Evolutionary conservation across 1,139 yeast species (phyloP), one percentile per base, ranked within the genome.

Genomic region (Scheffersomyces cryptocercus): DNA sequence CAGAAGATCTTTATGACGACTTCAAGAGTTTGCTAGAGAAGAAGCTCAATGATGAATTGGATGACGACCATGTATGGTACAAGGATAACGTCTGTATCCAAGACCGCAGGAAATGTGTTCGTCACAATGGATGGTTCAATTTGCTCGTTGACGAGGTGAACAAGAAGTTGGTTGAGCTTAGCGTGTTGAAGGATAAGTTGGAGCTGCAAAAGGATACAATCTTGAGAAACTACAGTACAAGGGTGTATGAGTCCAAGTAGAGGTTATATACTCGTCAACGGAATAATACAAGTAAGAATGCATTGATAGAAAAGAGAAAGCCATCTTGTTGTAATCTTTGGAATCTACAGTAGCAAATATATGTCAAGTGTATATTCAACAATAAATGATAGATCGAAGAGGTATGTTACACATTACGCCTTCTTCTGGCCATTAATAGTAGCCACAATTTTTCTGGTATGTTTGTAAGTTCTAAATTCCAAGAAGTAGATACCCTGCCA

Each of bases 401-500:
- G 12, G 32, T 8, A 29, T 29, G 15, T 31, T 20, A 13, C 5
- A 13, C 7, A 10, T 8, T 11, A 32, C 13, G 37, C 16, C 40
- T 55, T 57, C 56, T 73, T 73, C 46, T 62, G 49, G 4, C 95
- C 95, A 52, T 86, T 83, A 51, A 87, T 76, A 0, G 95, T 87
- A 13, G 89, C 91, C 11, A 87, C 82, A 28, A 86, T 67, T 45
- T 75, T 76, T 55, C 95, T 73, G 10, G 84, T 64, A 56, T 86
- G 93, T 53, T 70, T 67, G 59, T 79, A 75, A 37, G 73, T 73
- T 55, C 95, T 73, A 63, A 87, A 87, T 61, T 87, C 95, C 54
- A 87, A 73, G 39, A 85, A 68, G 70, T 85, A 86, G 37, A 87
- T 75, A 0, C 95, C 95, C 59, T 87, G 95, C 95, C 95, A 87